Evolutionary conservation across 257 asterid species (phyloP).

Genomic region (Hygrophila difformis): DNA sequence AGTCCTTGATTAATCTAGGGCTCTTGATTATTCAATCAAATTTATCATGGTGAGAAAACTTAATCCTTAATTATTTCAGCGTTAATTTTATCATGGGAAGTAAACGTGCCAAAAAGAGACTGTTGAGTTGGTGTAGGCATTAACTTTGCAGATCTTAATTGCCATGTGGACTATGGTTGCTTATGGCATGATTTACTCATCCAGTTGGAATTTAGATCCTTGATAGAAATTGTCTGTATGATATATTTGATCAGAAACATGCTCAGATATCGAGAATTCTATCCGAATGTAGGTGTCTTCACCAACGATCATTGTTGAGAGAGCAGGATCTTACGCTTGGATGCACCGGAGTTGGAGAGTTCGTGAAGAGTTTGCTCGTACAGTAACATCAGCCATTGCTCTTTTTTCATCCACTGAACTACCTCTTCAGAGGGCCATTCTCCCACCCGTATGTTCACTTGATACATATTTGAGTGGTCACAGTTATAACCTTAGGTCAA

Average conservation of each 20-base stretch:
- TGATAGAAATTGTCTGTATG: neutral
- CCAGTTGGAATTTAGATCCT: neutral
- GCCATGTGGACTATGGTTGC: too few relatives aligned
- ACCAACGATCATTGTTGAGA: slow-evolving; percentile 92
- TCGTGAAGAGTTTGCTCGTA: slow-evolving; percentile 92
- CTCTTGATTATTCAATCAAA: too few relatives aligned
- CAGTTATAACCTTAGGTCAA: neutral
- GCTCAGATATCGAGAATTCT: neutral
- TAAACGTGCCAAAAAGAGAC: neutral
- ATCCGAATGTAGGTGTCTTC: slow-evolving; percentile 72
- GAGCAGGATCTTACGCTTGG: slow-evolving; percentile 98
- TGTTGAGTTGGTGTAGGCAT: too few relatives aligned
- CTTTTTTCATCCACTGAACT: slow-evolving; percentile 88
- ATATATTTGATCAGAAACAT: neutral
- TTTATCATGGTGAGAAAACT: too few relatives aligned
- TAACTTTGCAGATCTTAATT: too few relatives aligned
- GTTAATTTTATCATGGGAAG: too few relatives aligned
- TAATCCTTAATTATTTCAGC: too few relatives aligned
- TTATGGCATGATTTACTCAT: neutral
- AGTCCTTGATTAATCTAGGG: too few relatives aligned
- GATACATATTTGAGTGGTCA: neutral
- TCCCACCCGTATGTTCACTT: slow-evolving; percentile 73
- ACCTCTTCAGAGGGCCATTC: slow-evolving; percentile 98
- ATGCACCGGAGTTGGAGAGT: slow-evolving; percentile 94
- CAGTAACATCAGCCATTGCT: slow-evolving; percentile 84